Conservation (phyloP, 164 flowering plant genomes). For the Sedum album region DNA sequence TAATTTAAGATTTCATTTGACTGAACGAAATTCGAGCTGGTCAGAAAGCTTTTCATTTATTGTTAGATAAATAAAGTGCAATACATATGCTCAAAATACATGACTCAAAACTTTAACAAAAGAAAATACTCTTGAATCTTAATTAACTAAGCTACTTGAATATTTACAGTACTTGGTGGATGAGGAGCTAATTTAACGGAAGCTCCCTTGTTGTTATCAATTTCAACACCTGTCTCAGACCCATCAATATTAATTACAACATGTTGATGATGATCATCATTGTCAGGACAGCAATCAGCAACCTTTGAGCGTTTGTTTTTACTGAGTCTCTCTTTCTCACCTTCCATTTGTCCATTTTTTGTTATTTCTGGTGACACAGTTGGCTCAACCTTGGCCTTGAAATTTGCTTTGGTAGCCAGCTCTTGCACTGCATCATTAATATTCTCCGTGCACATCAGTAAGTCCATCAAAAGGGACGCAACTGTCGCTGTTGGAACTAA, state of each 20-base stretch:
- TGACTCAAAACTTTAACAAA: neutral
- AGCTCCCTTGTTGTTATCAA: neutral
- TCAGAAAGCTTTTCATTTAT: neutral
- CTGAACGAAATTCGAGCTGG: too few species aligned
- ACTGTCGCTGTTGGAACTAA: slow-evolving; percentile 33
- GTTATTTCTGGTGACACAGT: neutral
- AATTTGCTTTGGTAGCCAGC: slow-evolving; percentile 28
- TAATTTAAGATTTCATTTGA: too few species aligned
- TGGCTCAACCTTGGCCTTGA: slow-evolving; percentile 17
- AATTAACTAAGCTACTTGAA: neutral
- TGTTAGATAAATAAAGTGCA: neutral
- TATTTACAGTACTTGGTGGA: neutral
- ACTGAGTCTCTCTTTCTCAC: slow-evolving; percentile 1
- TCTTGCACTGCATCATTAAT: slow-evolving; percentile 39
- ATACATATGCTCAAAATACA: neutral
- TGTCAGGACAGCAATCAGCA: neutral
- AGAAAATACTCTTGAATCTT: neutral
- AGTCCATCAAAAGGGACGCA: slow-evolving; percentile 35
- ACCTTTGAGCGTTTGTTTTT: slow-evolving; percentile 3
- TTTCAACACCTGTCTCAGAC: neutral
- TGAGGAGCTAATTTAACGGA: neutral
- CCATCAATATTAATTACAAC: slow-evolving; percentile 4
- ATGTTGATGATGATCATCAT: neutral
- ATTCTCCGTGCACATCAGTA: slow-evolving; percentile 29
- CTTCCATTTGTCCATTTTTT: slow-evolving; percentile 6